Base-by-base conservation (phyloP, 1,284 basidiomycete genomes). In the Pulchroboletus neoregius region DNA sequence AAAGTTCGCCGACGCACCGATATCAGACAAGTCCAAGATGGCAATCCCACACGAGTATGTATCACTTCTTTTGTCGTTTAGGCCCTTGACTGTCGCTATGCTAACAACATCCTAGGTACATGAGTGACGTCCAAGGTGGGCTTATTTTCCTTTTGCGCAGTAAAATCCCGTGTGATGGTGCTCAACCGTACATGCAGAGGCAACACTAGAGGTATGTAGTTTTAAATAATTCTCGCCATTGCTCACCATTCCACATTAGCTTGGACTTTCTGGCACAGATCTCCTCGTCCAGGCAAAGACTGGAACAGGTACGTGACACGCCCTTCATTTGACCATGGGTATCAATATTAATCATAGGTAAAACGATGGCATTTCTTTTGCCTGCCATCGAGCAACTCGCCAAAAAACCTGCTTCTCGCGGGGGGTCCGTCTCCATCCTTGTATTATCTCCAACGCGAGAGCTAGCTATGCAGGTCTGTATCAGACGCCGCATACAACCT, bases 401-500 rank as follows among this genome's bases (percentile, higher is more conserved):
- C 23, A 61, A 67, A 52, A 62, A 52, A 31, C 38, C 51, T 11
- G 35, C 46, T 8, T 33, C 62, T 15, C 58, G 45, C 13, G 35
- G 23, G 3, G 48, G 56, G 4, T 43, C 60, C 1, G 65, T 71
- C 9, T 71, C 71, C 1, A 64, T 74, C 30, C 79, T 96, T 16
- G 80, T 96, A 26, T 71, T 96, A 8, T 84, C 90, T 16, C 93
- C 93, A 0, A 96, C 94, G 0, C 82, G 93, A 52, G 93, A 96
- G 63, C 71, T 96, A 12, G 91, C 91, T 0, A 71, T 94, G 15
- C 92, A 95, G 68, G 82, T 93, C 20, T 67, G 58, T 26, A 16
- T 23, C 34, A 27, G 8, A 13, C 7, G 6, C 6, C 3, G 2
- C 2, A 2, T 31, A 5, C 3, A 16, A 6, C 16, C 3, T 32